These are phyloP conservation scores for Epichloe typhina DNA, from an alignment of 2,329 filamentous ascomycete genomes.

Conservation along the genomic window DNA sequence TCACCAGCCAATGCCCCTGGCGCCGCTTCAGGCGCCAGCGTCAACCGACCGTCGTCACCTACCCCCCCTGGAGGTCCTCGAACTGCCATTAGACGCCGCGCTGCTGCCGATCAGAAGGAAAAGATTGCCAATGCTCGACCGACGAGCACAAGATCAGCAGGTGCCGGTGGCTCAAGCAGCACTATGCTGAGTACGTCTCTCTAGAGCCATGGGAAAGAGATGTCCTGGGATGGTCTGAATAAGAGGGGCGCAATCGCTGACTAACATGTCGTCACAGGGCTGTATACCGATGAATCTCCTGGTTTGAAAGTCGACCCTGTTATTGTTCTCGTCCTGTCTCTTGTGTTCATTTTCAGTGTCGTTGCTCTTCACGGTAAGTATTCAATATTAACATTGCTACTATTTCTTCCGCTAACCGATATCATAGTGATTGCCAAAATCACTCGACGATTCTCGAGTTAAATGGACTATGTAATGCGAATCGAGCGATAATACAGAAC, in stretches of 20 bases:
- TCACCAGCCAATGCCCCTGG: conserved; percentile 45
- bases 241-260: background rate
- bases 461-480: conserved; percentile 15
- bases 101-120: conserved; percentile 94
- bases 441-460: conserved; percentile 71
- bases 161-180: conserved; percentile 89
- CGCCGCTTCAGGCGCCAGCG: conserved; percentile 52
- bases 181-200: conserved; percentile 90
- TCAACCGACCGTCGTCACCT: conserved; percentile 71
- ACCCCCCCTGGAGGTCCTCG: conserved; percentile 88
- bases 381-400: background rate
- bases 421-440: conserved; percentile 80
- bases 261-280: conserved; percentile 36
- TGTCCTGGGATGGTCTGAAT: background rate
- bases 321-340: conserved; percentile 86
- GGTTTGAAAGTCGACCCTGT: conserved; percentile 97
- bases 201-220: conserved; percentile 12
- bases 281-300: conserved; percentile 97
- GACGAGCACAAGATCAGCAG: conserved; percentile 81
- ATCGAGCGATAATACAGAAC: background rate
- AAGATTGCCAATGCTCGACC: conserved; percentile 89
- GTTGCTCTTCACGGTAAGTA: conserved; percentile 63
- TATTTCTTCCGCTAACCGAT: background rate
- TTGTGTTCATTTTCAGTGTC: conserved; percentile 98
- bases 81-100: conserved; percentile 87